Evolutionary conservation across 352 stramenopile genomes (phyloP), one percentile per base, ranked within the genome.

Genomic region (Pythium coloratum): DNA sequence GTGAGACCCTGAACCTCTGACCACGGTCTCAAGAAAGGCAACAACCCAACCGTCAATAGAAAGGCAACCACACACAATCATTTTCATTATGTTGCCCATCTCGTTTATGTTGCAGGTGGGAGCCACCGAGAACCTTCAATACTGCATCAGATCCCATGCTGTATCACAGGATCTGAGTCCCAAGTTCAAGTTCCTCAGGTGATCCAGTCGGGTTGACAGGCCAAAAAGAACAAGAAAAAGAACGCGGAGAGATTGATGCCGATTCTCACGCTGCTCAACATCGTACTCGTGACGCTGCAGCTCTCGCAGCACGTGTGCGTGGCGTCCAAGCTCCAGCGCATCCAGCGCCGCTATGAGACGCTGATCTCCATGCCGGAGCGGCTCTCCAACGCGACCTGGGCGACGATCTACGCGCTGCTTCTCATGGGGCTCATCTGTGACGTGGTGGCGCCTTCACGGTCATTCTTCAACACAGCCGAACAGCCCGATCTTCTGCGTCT

Each of bases 401-500:
- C 54, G 20, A 34, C 61, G 12, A 67, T 75, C 59, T 71, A 77
- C 50, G 18, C 40, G 34, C 42, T 67, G 57, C 63, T 77, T 18
- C 36, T 44, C 16, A 32, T 77, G 6, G 44, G 62, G 40, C 38
- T 67, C 6, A 30, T 49, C 38, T 55, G 60, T 28, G 60, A 67
- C 60, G 51, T 67, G 36, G 50, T 56, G 50, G 51, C 60, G 50
- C 60, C 60, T 3, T 30, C 26, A 26, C 56, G 50, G n/a, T 61
- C 60, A 28, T 54, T 67, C 28, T 67, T 67, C 51, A 2, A 49
- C 9, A 16, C n/a, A 9, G 60, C 60, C 18, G 38, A 49, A 12
- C 51, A 67, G 12, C 60, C 60, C 6, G 36, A 67, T 47, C 28
- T 67, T 3, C 51, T 67, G 36, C 60, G 60, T 4, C 50, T 67